These are phyloP conservation scores for Kodamaea kakaduensis DNA, from an alignment of 805 yeast species.

Conservation along the genomic window DNA sequence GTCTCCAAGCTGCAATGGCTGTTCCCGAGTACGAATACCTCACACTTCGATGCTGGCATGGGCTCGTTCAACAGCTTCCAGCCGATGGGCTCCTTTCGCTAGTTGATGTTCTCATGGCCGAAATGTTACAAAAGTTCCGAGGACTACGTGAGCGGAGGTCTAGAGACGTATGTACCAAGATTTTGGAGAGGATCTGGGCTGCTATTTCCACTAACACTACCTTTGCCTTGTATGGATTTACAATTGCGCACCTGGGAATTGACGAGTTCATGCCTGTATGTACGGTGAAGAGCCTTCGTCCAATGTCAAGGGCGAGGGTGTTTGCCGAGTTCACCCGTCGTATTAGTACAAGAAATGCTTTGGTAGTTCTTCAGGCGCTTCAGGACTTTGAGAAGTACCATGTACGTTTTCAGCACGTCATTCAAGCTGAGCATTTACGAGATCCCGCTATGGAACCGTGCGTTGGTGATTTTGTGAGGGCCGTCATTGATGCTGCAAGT, in stretches of 20 bases:
- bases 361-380: conserved; percentile 70
- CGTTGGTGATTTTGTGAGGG: conserved; percentile 46
- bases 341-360: conserved; percentile 57
- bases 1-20: conserved; percentile 76
- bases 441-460: conserved; percentile 24
- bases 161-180: conserved; percentile 46
- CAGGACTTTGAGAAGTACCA: conserved; percentile 57
- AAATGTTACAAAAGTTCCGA: conserved; percentile 65
- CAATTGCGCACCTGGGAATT: conserved; percentile 40
- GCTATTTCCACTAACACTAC: conserved; percentile 33
- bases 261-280: conserved; percentile 18
- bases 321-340: conserved; percentile 53
- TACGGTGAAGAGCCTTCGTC: conserved; percentile 11
- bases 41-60: conserved; percentile 66
- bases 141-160: conserved; percentile 44
- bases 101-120: conserved; percentile 69
- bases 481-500: conserved; percentile 53
- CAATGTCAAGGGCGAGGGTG: conserved; percentile 15
- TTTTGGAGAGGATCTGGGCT: conserved; percentile 38
- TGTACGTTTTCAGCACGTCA: conserved; percentile 44
- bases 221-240: conserved; percentile 50
- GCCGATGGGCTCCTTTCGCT: conserved; percentile 58
- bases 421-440: conserved; percentile 41
- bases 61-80: conserved; percentile 53
- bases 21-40: conserved; percentile 54